These are phyloP conservation scores for Ustanciosporium gigantosporum DNA, from an alignment of 1,284 basidiomycete genomes.

Conservation along the genomic window DNA sequence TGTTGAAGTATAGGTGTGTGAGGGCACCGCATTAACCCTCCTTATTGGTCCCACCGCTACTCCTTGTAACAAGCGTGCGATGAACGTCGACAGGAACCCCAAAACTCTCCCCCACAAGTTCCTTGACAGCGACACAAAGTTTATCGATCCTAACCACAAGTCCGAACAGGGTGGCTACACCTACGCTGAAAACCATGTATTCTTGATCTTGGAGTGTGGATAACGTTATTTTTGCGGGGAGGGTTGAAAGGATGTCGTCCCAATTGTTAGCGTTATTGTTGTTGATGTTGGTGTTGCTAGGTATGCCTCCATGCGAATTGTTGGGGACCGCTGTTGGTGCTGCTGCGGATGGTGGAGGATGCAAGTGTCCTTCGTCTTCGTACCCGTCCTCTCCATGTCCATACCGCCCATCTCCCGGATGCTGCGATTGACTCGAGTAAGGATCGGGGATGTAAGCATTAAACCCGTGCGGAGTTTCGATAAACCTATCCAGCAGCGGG, in stretches of 20 bases:
- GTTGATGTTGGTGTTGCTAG: background rate
- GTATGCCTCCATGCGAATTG: too few species aligned
- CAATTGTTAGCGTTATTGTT: background rate
- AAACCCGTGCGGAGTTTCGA: conserved; percentile 60
- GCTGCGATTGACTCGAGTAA: background rate
- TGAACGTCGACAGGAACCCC: conserved; percentile 31
- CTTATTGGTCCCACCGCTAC: too few species aligned
- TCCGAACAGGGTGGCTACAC: conserved; percentile 71
- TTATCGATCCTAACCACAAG: conserved; percentile 72
- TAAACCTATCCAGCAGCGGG: conserved; percentile 75
- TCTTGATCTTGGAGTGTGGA: conserved; percentile 28
- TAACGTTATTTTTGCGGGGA: conserved; percentile 20
- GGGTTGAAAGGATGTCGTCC: conserved; percentile 6
- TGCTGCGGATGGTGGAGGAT: background rate
- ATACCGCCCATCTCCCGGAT: too few species aligned
- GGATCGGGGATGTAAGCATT: conserved; percentile 6
- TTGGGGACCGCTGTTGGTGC: background rate
- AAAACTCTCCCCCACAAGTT: conserved; percentile 78
- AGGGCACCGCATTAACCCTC: too few species aligned
- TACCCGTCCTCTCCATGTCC: background rate
- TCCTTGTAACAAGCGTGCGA: conserved; percentile 6
- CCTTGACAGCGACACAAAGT: conserved; percentile 75
- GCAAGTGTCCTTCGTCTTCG: background rate
- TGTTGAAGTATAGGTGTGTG: too few species aligned
- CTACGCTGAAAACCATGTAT: conserved; percentile 58